phyloP scores from a whole-genome alignment of 176 grass and related monocot species.

The Carex kokanica region DNA sequence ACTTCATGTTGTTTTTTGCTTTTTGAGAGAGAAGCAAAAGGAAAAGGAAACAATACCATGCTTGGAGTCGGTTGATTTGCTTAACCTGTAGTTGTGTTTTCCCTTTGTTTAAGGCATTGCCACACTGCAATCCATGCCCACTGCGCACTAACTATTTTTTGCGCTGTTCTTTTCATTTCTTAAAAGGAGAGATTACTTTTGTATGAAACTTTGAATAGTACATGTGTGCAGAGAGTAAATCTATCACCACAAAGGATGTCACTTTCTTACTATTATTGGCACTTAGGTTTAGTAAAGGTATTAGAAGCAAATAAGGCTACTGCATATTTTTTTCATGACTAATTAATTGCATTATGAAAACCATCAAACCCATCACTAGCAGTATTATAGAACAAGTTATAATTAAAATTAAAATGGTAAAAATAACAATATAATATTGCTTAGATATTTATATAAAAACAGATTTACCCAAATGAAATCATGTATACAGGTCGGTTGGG shows the following conservation, averaged over 20 bases:
- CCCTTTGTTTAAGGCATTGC: constrained; percentile 4
- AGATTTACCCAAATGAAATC: neutral
- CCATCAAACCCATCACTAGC: neutral
- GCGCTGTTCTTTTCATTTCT: constrained; percentile 11
- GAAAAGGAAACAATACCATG: constrained; percentile 21
- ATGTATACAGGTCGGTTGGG: neutral
- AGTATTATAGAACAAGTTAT: neutral
- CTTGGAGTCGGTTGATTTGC: constrained; percentile 11
- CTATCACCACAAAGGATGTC: neutral
- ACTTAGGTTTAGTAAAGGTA: neutral
- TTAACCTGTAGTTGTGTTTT: constrained; percentile 16
- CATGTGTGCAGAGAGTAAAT: neutral
- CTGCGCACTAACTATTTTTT: constrained; percentile 8
- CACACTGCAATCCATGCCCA: neutral
- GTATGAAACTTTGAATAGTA: constrained; percentile 17
- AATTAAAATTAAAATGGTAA: neutral
- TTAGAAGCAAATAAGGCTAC: neutral
- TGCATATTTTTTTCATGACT: neutral
- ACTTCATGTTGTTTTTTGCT: constrained; percentile 16
- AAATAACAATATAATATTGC: neutral
- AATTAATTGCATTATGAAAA: neutral
- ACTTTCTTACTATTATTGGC: neutral
- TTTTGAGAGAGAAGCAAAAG: constrained; percentile 21
- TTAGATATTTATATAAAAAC: neutral
- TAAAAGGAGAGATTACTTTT: constrained; percentile 15